A percentile compares a stretch with the other conserved stretches of the same genome.
Evolutionary conservation across 2,329 filamentous ascomycete species (phyloP).

Genomic region (Exophiala aquamarina): DNA sequence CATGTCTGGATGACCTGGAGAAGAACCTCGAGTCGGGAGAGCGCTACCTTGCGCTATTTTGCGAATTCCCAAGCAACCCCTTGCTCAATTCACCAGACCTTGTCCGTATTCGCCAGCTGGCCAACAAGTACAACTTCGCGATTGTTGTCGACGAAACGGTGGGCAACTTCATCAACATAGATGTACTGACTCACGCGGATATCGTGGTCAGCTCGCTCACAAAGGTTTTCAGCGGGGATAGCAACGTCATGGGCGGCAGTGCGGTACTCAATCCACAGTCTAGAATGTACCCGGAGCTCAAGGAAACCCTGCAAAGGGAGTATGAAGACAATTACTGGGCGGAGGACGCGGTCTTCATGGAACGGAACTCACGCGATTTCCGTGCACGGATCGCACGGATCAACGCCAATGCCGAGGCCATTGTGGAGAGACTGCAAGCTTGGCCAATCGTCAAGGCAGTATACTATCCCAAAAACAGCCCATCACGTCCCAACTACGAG

Average conservation of each 20-base stretch:
- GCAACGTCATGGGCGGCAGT: slow-evolving; percentile 95
- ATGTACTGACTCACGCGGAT: slow-evolving; percentile 86
- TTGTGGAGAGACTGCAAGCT: slow-evolving; percentile 68
- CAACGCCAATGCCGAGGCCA: slow-evolving; percentile 79
- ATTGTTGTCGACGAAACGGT: slow-evolving; percentile 95
- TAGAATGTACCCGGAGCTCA: slow-evolving; percentile 69
- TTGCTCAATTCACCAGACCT: slow-evolving; percentile 83
- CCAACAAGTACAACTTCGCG: slow-evolving; percentile 81
- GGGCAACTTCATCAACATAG: slow-evolving; percentile 93
- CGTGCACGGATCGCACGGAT: slow-evolving; percentile 77
- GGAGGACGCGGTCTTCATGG: slow-evolving; percentile 91
- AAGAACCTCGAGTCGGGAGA: slow-evolving; percentile 68
- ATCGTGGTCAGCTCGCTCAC: slow-evolving; percentile 92
- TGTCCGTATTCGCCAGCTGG: slow-evolving; percentile 72
- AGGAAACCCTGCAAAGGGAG: slow-evolving; percentile 60
- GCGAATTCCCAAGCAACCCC: slow-evolving; percentile 93
- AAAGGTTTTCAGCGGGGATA: slow-evolving; percentile 96
- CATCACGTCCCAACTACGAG: slow-evolving; percentile 73
- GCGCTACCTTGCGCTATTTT: slow-evolving; percentile 79
- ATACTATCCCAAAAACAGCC: slow-evolving; percentile 81
- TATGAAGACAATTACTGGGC: slow-evolving; percentile 93
- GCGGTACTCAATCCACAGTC: slow-evolving; percentile 62
- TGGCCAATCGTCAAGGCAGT: slow-evolving; percentile 70
- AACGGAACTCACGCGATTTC: slow-evolving; percentile 94
- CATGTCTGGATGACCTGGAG: slow-evolving; percentile 84